Percentiles rank a stretch among this genome's conserved stretches.
These are phyloP conservation scores for Coix lacrymajobi DNA, from an alignment of 176 grass and related monocot genomes.

Conservation along the genomic window DNA sequence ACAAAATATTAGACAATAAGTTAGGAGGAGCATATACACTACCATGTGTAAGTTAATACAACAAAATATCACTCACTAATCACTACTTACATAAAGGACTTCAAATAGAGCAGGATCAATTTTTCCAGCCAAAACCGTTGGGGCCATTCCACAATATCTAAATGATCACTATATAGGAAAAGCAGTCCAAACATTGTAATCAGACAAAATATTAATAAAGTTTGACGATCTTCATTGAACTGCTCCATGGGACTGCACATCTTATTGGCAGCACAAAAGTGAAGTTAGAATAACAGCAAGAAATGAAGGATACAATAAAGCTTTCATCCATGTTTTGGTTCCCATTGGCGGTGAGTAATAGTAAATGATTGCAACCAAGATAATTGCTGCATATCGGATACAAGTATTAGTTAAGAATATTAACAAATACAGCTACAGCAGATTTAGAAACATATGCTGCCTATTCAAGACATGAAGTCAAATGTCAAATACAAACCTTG, in stretches of 20 bases:
- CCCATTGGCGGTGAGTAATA: constrained; percentile 77
- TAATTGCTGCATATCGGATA: constrained; percentile 63
- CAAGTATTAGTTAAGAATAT: constrained; percentile 13
- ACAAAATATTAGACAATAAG: constrained; percentile 20
- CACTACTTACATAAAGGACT: constrained; percentile 74
- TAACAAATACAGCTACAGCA: not conserved
- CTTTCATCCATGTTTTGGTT: constrained; percentile 72
- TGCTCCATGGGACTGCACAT: not conserved
- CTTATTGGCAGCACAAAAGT: not conserved
- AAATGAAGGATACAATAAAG: constrained; percentile 79
- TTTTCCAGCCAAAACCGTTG: constrained; percentile 71
- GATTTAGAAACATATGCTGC: constrained; percentile 8
- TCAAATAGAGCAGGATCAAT: constrained; percentile 94
- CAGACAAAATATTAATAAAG: not conserved
- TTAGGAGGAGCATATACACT: not conserved
- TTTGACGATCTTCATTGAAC: not conserved
- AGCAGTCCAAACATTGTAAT: constrained; percentile 14
- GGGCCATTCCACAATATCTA: constrained; percentile 90
- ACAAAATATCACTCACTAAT: constrained; percentile 10
- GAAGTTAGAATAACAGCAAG: not conserved
- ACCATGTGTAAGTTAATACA: not conserved
- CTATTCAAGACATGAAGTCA: not conserved
- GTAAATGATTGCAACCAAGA: constrained; percentile 87
- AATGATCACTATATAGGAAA: constrained; percentile 43
- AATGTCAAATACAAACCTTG: constrained; percentile 55